phyloP scores from a whole-genome alignment of 2,329 filamentous ascomycete genomes.

The Clonostachys byssicola region DNA sequence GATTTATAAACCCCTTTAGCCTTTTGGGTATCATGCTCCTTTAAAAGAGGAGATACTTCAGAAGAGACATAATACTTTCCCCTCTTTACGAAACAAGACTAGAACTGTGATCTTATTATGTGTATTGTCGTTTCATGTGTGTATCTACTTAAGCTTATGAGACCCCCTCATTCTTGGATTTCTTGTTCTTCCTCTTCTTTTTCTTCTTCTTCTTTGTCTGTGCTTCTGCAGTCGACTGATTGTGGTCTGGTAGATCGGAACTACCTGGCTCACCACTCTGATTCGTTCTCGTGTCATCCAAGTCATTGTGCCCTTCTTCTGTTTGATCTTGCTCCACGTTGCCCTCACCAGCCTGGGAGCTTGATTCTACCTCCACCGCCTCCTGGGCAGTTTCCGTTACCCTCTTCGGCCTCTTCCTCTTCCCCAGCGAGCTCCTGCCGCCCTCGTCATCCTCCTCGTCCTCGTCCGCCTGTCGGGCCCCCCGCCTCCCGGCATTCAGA shows the following conservation, averaged over 20 bases:
- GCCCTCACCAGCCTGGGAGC: neutral
- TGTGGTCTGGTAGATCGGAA: neutral
- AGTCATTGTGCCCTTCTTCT: neutral
- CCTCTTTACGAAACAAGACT: no score
- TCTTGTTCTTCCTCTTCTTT: slow-evolving; percentile 2
- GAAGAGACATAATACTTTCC: no score
- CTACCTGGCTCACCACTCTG: neutral
- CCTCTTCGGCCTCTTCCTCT: slow-evolving; percentile 23
- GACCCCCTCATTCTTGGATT: neutral
- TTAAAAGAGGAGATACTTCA: no score
- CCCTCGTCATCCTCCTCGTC: slow-evolving; percentile 26
- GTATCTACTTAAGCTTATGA: no score
- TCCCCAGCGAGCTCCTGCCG: slow-evolving; percentile 29
- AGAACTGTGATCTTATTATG: no score
- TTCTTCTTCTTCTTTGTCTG: slow-evolving; percentile 2
- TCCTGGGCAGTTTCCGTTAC: neutral
- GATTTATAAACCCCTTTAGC: neutral
- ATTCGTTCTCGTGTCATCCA: neutral
- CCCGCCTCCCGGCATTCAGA: slow-evolving; percentile 6
- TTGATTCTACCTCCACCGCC: slow-evolving; percentile 1
- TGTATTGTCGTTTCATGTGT: no score
- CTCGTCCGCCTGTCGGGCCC: slow-evolving; percentile 26
- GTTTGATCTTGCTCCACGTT: neutral
- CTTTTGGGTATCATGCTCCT: neutral
- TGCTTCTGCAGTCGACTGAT: neutral